A percentile compares a stretch with the other conserved stretches of the same genome.
Evolutionary conservation across 164 flowering plant genomes (phyloP).

Genomic region (Dillenia turbinata): DNA sequence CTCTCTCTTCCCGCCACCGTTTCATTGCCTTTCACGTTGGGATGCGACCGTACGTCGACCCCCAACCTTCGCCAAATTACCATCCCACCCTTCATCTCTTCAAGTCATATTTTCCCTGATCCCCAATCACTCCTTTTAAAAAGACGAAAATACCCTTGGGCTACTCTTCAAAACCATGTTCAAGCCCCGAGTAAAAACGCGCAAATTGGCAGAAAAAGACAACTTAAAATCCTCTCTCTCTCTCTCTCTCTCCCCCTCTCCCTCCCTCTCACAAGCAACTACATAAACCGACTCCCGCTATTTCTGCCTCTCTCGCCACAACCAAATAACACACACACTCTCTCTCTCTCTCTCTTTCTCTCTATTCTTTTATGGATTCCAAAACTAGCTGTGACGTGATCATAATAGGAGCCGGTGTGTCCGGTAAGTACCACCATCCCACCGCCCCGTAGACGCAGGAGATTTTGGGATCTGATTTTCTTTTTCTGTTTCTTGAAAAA

Average conservation of each 20-base stretch:
- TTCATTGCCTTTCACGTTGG: constrained; percentile 17
- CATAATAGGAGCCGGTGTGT: constrained; percentile 86
- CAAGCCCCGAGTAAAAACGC: not conserved
- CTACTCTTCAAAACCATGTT: not conserved
- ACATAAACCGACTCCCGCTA: constrained; percentile 29
- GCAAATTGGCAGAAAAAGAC: not conserved
- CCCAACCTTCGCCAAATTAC: not conserved
- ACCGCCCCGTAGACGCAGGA: not conserved
- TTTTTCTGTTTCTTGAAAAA: constrained; percentile 1
- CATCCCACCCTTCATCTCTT: not conserved
- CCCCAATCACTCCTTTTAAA: not conserved
- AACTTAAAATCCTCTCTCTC: constrained; percentile 39
- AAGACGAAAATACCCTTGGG: not conserved
- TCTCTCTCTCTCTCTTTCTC: constrained; percentile 10
- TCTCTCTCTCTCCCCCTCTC: constrained; percentile 5
- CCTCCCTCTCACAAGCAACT: constrained; percentile 25
- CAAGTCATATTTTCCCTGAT: not conserved
- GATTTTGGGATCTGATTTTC: not conserved
- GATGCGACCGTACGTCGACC: constrained; percentile 12
- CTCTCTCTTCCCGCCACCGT: constrained; percentile 5
- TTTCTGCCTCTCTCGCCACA: constrained; percentile 8
- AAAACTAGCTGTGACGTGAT: constrained; percentile 59
- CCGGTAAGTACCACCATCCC: constrained; percentile 35
- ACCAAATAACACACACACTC: not conserved
- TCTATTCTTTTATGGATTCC: constrained; percentile 38